These are phyloP conservation scores for Lipomyces spencermartinsiae DNA, from an alignment of 805 yeast genomes.

Conservation along the genomic window DNA sequence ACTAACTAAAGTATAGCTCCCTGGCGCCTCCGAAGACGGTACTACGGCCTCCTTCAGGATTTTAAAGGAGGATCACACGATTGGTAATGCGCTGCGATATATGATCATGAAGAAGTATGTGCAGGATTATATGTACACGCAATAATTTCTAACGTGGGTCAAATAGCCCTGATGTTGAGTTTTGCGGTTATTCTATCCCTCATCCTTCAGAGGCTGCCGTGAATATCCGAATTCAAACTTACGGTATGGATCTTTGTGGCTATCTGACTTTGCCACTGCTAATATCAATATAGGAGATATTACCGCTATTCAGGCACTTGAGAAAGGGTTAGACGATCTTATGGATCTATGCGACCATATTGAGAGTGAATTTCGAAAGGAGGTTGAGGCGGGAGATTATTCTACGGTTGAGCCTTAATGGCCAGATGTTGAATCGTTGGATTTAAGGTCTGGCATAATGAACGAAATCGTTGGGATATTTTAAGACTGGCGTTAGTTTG, in stretches of 20 bases:
- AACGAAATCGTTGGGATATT: background rate
- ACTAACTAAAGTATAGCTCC: slow-evolving; percentile 51
- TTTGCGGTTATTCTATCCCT: slow-evolving; percentile 97
- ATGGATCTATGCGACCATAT: slow-evolving; percentile 81
- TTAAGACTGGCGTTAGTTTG: background rate
- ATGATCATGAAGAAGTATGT: slow-evolving; percentile 91
- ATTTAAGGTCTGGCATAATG: background rate
- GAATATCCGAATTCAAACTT: slow-evolving; percentile 92
- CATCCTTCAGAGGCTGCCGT: slow-evolving; percentile 94
- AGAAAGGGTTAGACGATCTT: slow-evolving; percentile 87
- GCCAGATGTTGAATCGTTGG: background rate
- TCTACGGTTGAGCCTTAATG: slow-evolving; percentile 38
- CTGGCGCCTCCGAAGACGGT: slow-evolving; percentile 92
- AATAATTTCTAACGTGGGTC: background rate
- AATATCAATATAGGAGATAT: slow-evolving; percentile 48
- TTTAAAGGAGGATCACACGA: slow-evolving; percentile 91
- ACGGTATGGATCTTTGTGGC: slow-evolving; percentile 55
- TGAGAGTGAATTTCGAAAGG: slow-evolving; percentile 76
- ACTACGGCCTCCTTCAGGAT: slow-evolving; percentile 94
- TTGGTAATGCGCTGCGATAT: slow-evolving; percentile 92
- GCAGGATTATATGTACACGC: background rate
- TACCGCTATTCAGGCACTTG: slow-evolving; percentile 91
- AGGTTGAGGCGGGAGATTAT: slow-evolving; percentile 63
- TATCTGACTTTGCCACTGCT: background rate
- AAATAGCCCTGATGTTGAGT: slow-evolving; percentile 84